Evolutionary conservation across 495 filamentous ascomycete species (phyloP), one percentile per base, ranked within the genome.

Genomic region (Talaromyces wortmannii): DNA sequence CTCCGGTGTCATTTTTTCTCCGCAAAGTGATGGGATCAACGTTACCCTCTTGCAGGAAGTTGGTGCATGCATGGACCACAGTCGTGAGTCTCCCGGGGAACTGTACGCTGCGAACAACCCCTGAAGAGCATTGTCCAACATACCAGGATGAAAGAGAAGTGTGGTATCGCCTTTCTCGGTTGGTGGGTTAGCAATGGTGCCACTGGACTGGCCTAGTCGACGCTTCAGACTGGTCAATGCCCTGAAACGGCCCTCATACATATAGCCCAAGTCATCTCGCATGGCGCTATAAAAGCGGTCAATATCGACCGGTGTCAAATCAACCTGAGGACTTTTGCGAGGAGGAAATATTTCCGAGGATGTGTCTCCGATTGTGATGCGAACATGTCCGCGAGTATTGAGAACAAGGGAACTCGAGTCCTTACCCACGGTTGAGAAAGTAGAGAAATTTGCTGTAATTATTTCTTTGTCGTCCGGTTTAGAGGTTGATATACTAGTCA

Each of bases 21-120:
- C 65, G 71, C 74, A 80, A 5, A 68, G 61, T 7, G 74, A 52
- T 36, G 68, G 73, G 7, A 78, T 73, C 15, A 70, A 45, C 16
- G 68, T 68, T 15, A 83, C 60, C 6, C 76, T 63, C 30, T 81
- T 76, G 45, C 80, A 76, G 63, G 18, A 42, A 65, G 64, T 53
- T 30, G 68, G 50, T 18, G 63, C 42, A 55, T 58, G 56, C 51
- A 65, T 18, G 57, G 50, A 52, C 53, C 55, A 7, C 56, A 70
- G 30, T 31, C 12, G 60, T 16, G 31, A 73, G 72, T 63, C 71
- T n/a, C 49, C 67, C 6, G 58, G 80, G 46, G 57, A 70, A n/a
- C 56, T 63, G 55, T 68, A 73, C 0, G 75, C 75, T 0, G 70
- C 44, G 53, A 76, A 63, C 13, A 71, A 59, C 0, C 69, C 61